These are phyloP conservation scores for Fusarium incarnatum DNA, from an alignment of 2,329 filamentous ascomycete species.

Conservation along the genomic window DNA sequence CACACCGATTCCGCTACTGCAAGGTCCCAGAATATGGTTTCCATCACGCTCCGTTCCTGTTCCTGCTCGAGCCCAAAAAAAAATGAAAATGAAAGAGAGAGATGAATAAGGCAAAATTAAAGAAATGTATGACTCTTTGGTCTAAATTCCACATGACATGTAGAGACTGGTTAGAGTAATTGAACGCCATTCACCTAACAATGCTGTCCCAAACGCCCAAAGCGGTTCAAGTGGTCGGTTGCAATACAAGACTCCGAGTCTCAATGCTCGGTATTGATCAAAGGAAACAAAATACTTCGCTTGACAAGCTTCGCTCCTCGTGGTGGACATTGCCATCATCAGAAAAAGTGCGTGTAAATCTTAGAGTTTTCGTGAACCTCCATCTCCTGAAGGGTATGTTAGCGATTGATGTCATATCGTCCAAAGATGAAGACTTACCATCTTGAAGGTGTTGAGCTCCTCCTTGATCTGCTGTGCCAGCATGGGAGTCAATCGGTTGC, in stretches of 20 bases:
- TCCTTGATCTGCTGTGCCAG: conserved; percentile 99
- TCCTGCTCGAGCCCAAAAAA: conserved; percentile 25
- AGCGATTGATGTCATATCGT: conserved; percentile 46
- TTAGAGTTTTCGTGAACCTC: conserved; percentile 99
- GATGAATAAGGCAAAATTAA: conserved; percentile 48
- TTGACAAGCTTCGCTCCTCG: conserved; percentile 42
- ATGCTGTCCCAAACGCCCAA: conserved; percentile 68
- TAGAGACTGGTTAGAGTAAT: conserved; percentile 53
- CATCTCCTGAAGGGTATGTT: conserved; percentile 81
- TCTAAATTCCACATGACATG: conserved; percentile 53
- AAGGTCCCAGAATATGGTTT: conserved; percentile 35
- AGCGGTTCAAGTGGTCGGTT: conserved; percentile 60
- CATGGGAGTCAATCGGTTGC: conserved; percentile 96
- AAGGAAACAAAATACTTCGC: conserved; percentile 45
- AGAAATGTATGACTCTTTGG: conserved; percentile 54
- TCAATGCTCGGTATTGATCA: conserved; percentile 40
- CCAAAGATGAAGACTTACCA: conserved; percentile 60
- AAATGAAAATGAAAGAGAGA: conserved; percentile 45
- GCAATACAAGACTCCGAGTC: conserved; percentile 62
- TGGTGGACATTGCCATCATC: conserved; percentile 60
- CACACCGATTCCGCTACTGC: conserved; percentile 30
- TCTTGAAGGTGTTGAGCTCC: conserved; percentile 99
- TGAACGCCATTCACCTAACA: conserved; percentile 69
- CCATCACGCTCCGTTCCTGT: conserved; percentile 28
- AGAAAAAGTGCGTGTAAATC: conserved; percentile 99